A percentile compares a stretch with the other conserved stretches of the same genome.
phyloP scores from a whole-genome alignment of 495 filamentous ascomycete species.

The Aspergillus funiculosus region DNA sequence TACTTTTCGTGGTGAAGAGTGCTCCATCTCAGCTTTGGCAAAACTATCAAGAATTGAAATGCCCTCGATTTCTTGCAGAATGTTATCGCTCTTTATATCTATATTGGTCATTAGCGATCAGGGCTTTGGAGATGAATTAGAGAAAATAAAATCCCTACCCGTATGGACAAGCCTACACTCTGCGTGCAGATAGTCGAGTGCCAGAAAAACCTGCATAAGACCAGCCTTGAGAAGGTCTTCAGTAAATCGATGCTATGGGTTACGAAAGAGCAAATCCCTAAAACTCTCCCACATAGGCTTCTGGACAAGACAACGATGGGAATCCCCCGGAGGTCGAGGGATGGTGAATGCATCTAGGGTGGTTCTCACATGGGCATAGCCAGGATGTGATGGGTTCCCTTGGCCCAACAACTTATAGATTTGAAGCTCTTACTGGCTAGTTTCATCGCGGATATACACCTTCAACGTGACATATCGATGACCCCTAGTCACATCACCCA shows the following conservation, averaged over 20 bases:
- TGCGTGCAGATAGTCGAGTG: conserved; percentile 42
- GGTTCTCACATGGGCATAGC: conserved; percentile 25
- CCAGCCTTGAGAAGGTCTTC: conserved; percentile 29
- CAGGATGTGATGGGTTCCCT: conserved; percentile 21
- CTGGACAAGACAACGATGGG: conserved; percentile 36
- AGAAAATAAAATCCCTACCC: conserved; percentile 19
- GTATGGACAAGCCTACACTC: conserved; percentile 48
- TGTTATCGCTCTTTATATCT: conserved; percentile 43
- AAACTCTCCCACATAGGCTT: conserved; percentile 40
- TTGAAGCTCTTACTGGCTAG: conserved; percentile 23
- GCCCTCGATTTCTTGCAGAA: conserved; percentile 39
- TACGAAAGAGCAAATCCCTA: conserved; percentile 29
- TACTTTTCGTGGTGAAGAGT: conserved; percentile 36
- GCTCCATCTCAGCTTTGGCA: conserved; percentile 25
- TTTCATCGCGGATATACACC: conserved; percentile 28
- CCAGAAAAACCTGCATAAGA: conserved; percentile 32
- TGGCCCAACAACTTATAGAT: conserved; percentile 25
- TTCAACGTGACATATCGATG: conserved; percentile 42
- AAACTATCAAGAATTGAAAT: conserved; percentile 32
- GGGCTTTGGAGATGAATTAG: conserved; percentile 11
- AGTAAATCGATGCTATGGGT: conserved; percentile 25
- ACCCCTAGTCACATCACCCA: conserved; percentile 22
- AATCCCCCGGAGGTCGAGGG: conserved; percentile 20
- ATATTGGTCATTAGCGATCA: conserved; percentile 15
- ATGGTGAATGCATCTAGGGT: conserved; percentile 31